Evolutionary conservation across 2,329 filamentous ascomycete genomes (phyloP).

Genomic region (Microsporum ferrugineum): DNA sequence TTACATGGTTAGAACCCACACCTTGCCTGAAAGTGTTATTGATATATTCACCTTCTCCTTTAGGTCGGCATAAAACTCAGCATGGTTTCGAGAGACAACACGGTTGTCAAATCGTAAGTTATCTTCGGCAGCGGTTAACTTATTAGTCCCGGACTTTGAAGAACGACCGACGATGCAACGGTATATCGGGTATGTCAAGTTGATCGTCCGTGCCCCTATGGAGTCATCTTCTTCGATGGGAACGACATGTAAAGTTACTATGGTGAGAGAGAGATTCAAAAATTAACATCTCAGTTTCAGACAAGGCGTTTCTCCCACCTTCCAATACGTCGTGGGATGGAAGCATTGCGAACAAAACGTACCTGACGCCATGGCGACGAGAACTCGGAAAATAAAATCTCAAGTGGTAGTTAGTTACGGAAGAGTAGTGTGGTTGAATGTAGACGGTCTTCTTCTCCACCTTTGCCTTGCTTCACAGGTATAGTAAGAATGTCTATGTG

Average conservation of each 20-base stretch:
- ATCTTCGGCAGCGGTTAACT: conserved; percentile 24
- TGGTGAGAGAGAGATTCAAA: conserved; percentile 4
- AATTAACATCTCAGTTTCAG: neutral
- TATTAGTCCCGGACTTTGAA: conserved; percentile 29
- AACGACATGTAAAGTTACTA: conserved; percentile 27
- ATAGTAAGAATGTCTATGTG: neutral
- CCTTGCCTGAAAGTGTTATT: neutral
- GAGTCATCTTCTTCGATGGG: conserved; percentile 19
- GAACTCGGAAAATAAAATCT: neutral
- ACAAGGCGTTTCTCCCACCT: neutral
- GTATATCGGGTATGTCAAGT: conserved; percentile 21
- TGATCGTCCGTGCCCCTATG: conserved; percentile 24
- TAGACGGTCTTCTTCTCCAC: neutral
- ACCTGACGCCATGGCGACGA: neutral
- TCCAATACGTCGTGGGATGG: neutral
- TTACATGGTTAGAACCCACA: neutral
- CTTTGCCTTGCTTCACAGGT: neutral
- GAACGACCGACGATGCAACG: conserved; percentile 31
- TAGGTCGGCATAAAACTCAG: conserved; percentile 23
- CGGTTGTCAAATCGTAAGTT: conserved; percentile 39
- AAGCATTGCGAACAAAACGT: neutral
- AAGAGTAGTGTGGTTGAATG: neutral
- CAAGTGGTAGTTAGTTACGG: neutral
- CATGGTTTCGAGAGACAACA: conserved; percentile 39
- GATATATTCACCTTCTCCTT: conserved; percentile 21